These are phyloP conservation scores for Trypanosoma brucei DNA, from an alignment of 208 protist species.

Conservation along the genomic window DNA sequence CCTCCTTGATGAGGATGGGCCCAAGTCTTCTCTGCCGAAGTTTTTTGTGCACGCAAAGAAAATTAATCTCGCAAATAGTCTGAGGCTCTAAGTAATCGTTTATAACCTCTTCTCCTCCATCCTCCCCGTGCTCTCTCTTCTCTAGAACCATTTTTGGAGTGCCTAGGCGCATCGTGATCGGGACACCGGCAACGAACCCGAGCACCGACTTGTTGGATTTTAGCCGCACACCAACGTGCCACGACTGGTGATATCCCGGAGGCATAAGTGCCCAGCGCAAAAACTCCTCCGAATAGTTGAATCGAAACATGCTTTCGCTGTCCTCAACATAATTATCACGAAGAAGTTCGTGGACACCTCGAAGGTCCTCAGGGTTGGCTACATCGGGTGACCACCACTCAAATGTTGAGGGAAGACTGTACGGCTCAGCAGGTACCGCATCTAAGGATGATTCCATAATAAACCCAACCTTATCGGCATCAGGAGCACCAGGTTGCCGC, in stretches of 20 bases:
- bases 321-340: conserved; percentile 99
- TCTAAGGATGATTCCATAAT: conserved; percentile 69
- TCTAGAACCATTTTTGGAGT: conserved; percentile 22
- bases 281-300: conserved; percentile 98
- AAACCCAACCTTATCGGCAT: conserved; percentile 32
- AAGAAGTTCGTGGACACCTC: conserved; percentile 92
- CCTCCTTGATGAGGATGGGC: conserved; percentile 98
- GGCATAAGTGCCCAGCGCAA: conserved; percentile 96
- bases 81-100: conserved; percentile 37
- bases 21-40: conserved; percentile 96
- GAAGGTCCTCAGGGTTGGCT: conserved; percentile 65
- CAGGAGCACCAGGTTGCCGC: conserved; percentile 36
- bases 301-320: conserved; percentile 98
- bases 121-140: conserved; percentile 9
- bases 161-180: conserved; percentile 82
- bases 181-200: conserved; percentile 97
- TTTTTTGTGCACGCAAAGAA: conserved; percentile 99
- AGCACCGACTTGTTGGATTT: conserved; percentile 89
- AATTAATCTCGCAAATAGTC: conserved; percentile 98
- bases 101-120: background rate
- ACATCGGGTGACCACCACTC: conserved; percentile 95
- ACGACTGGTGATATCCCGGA: conserved; percentile 92
- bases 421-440: conserved; percentile 88
- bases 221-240: conserved; percentile 96
- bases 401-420: conserved; percentile 87